Percentiles rank a stretch among this genome's conserved stretches.
Conservation (phyloP, 768 basidiomycete genomes). For the Coprinopsis strossmayeri region DNA sequence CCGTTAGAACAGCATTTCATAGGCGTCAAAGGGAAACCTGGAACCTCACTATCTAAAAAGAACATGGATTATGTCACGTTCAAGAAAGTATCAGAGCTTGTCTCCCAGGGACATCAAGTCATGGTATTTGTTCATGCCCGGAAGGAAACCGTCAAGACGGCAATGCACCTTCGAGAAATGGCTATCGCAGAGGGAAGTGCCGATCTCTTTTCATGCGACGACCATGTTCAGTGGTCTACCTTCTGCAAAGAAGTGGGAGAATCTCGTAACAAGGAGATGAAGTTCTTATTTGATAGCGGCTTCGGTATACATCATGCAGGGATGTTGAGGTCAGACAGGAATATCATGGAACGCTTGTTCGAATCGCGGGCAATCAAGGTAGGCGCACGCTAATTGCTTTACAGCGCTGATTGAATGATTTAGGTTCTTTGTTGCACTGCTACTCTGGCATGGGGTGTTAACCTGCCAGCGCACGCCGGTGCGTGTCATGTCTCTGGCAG, state of each 20-base stretch:
- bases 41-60: conserved; percentile 62
- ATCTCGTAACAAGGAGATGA: conserved; percentile 95
- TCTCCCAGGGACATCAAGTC: conserved; percentile 91
- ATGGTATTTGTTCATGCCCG: conserved; percentile 99
- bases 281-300: conserved; percentile 82
- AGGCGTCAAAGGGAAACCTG: conserved; percentile 85
- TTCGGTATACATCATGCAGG: conserved; percentile 99
- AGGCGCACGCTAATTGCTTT: neutral
- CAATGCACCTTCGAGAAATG: conserved; percentile 71
- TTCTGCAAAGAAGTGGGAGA: conserved; percentile 75
- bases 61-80: conserved; percentile 88
- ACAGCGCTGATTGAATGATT: neutral
- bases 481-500: conserved; percentile 8
- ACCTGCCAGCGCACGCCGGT: conserved; percentile 97
- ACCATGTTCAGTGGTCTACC: conserved; percentile 69
- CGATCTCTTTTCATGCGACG: conserved; percentile 76
- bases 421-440: conserved; percentile 98
- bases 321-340: conserved; percentile 91
- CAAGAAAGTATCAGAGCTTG: conserved; percentile 84
- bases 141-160: conserved; percentile 95
- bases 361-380: conserved; percentile 90
- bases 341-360: conserved; percentile 93
- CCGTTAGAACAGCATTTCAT: conserved; percentile 97
- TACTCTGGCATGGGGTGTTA: conserved; percentile 98
- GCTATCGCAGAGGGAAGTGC: conserved; percentile 61